These are phyloP conservation scores for Colletotrichum truncatum DNA, from an alignment of 2,329 filamentous ascomycete genomes.

Conservation along the genomic window DNA sequence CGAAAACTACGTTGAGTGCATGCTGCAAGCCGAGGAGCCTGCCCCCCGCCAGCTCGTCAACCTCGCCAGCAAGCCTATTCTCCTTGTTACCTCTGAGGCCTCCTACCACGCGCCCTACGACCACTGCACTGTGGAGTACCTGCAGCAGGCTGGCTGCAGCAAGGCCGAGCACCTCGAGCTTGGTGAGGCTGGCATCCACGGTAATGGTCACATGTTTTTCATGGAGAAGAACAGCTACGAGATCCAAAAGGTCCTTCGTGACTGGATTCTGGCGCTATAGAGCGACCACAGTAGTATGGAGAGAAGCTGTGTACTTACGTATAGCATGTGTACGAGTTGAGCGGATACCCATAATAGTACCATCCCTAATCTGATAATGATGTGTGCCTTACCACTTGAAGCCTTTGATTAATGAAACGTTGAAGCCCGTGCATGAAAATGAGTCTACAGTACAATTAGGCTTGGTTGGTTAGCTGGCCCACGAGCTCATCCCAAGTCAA, in stretches of 20 bases:
- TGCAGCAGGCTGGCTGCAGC: constrained; percentile 52
- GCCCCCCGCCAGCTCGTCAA: constrained; percentile 46
- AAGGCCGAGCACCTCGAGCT: constrained; percentile 46
- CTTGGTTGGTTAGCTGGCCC: no score
- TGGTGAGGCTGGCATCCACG: constrained; percentile 46
- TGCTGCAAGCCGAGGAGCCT: constrained; percentile 46
- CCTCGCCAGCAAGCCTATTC: constrained; percentile 43
- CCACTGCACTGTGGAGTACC: constrained; percentile 49
- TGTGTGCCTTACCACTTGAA: background rate
- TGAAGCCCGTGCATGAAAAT: background rate
- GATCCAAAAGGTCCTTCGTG: constrained; percentile 39
- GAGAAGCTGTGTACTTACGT: background rate
- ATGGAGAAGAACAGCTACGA: constrained; percentile 57
- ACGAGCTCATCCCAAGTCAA: no score
- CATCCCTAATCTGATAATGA: constrained; percentile 8
- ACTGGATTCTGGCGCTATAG: constrained; percentile 34
- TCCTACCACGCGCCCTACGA: constrained; percentile 58
- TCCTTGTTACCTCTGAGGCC: constrained; percentile 52
- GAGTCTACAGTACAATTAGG: background rate
- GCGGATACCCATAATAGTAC: constrained; percentile 25
- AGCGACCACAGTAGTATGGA: background rate
- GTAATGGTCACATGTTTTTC: constrained; percentile 59
- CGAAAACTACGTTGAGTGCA: constrained; percentile 36
- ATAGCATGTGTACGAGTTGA: background rate
- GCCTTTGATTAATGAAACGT: no score